Evolutionary conservation across 2,329 filamentous ascomycete species (phyloP).

Genomic region (Colletotrichum cereale): DNA sequence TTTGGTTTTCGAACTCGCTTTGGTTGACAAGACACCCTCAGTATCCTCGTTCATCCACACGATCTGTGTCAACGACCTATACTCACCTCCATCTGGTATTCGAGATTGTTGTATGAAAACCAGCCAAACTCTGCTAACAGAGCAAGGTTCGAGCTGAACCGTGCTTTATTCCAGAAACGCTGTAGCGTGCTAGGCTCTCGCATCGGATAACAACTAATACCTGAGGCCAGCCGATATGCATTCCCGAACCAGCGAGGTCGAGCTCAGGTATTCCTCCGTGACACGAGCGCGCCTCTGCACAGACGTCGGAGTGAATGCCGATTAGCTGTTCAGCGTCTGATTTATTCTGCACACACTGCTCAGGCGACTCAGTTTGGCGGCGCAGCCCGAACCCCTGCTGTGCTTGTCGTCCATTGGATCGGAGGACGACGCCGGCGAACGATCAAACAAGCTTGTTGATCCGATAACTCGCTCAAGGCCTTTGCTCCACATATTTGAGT

Average conservation of each 20-base stretch:
- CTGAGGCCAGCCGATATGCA: background rate
- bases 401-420: slow-evolving; percentile 10
- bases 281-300: too few species aligned
- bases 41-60: background rate
- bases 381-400: background rate
- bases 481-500: too few species aligned
- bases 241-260: background rate
- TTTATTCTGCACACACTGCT: background rate
- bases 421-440: background rate
- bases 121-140: background rate
- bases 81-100: background rate
- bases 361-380: background rate
- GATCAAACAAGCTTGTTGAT: background rate
- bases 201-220: background rate
- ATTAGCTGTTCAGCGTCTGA: too few species aligned
- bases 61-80: background rate
- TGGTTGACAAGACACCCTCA: background rate
- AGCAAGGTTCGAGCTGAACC: background rate
- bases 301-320: background rate
- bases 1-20: too few species aligned
- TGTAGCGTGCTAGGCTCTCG: too few species aligned
- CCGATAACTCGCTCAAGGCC: slow-evolving; percentile 17
- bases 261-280: background rate
- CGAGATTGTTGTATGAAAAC: background rate
- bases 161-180: background rate